These are phyloP conservation scores for Eucalyptus tenuipes DNA, from an alignment of 345 rosid genomes.

Conservation along the genomic window DNA sequence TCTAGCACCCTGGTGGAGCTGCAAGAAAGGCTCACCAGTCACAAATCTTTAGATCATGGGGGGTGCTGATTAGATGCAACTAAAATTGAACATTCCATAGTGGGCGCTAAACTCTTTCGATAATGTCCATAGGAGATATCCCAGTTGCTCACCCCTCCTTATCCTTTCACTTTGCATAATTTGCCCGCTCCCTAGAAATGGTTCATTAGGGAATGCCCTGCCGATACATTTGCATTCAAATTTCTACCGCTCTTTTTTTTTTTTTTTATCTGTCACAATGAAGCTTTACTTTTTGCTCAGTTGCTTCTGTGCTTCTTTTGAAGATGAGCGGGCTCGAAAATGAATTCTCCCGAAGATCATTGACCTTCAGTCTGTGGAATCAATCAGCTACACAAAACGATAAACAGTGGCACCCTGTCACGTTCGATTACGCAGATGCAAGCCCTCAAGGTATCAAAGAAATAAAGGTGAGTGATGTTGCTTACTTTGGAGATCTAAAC, in stretches of 20 bases:
- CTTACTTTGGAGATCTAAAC: neutral
- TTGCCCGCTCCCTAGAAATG: neutral
- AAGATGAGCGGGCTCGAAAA: slow-evolving; percentile 2
- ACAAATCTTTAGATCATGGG: neutral
- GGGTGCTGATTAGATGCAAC: neutral
- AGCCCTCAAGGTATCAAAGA: neutral
- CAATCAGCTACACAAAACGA: neutral
- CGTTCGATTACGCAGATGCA: neutral
- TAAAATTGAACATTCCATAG: neutral
- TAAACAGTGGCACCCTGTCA: slow-evolving; percentile 3
- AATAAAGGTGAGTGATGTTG: neutral
- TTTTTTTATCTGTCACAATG: neutral
- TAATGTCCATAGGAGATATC: neutral
- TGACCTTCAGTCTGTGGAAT: slow-evolving; percentile 5
- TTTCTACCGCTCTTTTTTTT: neutral
- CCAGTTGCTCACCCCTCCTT: neutral
- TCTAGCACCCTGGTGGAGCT: neutral
- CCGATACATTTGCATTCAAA: neutral
- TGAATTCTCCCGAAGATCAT: neutral
- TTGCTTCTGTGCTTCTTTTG: neutral
- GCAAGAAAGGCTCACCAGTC: neutral
- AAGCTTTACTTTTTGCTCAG: neutral
- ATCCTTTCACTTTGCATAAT: neutral
- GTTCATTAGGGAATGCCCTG: neutral
- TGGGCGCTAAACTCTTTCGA: neutral